Evolutionary conservation across 2,329 filamentous ascomycete species (phyloP), one percentile per base, ranked within the genome.

Genomic region (Cladophialophora psammophila): DNA sequence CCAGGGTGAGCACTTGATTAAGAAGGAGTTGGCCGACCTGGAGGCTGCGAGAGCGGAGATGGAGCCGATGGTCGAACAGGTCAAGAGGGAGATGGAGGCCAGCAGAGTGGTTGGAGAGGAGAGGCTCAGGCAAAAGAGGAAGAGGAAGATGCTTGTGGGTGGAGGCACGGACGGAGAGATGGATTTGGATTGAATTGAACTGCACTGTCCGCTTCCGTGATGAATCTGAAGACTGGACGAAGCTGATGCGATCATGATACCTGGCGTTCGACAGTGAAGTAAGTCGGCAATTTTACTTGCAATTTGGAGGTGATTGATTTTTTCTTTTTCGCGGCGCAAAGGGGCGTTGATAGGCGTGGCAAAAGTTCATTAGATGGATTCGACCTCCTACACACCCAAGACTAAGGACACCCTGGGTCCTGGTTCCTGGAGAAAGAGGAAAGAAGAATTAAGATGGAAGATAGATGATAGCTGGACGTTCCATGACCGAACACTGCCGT

Each of bases 1-100:
- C 73, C 89, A 95, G 84, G 94, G 97, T 81, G 89, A 93, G 84
- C 95, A 99, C 82, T 86, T 99, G 79, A 87, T 99, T 75, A 93
- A 92, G 74, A 87, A 90, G 74, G 86, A 86, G 73, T 82, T 87
- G 75, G 81, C 86, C 76, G 84, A 84, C 73, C 83, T 85, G 78
- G 85, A 86, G 75, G 85, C 85, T 78, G 81, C 82, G 71, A 78
- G 81, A 72, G 64, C 69, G 12, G 68, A 70, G 48, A 71, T 68
- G 42, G 68, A 73, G 42, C 65, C 69, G 2, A 71, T 74, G 66
- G 78, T 79, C 66, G 71, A 75, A 50, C 35, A 65, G 18, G 58
- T 70, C 60, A 66, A 69, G 62, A 48, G 48, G 20, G 73, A 71
- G 68, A 80, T 78, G 76, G 71, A 74, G 66, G 64, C 75, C 54